These are phyloP conservation scores for Sporothrix globosa DNA, from an alignment of 2,329 filamentous ascomycete genomes.

Conservation along the genomic window DNA sequence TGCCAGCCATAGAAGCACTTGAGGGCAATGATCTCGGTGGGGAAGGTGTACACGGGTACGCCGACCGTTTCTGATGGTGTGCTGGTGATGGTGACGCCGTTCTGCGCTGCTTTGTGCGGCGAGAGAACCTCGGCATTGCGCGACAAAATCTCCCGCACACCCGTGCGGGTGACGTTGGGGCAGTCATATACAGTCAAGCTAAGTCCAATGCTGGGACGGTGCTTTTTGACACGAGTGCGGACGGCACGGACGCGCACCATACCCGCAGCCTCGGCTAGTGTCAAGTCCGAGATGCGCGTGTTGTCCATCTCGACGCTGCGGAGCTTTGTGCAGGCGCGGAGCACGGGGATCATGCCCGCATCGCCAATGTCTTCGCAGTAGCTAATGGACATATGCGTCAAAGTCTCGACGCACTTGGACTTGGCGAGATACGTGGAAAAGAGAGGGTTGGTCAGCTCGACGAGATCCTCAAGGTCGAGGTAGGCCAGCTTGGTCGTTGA, in stretches of 20 bases:
- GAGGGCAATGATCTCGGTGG: constrained; percentile 77
- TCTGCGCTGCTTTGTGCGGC: constrained; percentile 40
- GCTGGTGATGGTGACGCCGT: background rate
- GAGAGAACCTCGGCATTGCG: constrained; percentile 76
- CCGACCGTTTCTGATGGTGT: constrained; percentile 39
- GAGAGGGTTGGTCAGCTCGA: constrained; percentile 72
- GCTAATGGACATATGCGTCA: constrained; percentile 84
- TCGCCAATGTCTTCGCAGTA: constrained; percentile 89
- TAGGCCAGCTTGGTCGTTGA: constrained; percentile 79
- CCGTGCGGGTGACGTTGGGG: constrained; percentile 88
- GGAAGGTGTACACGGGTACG: constrained; percentile 55
- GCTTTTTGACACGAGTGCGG: constrained; percentile 45
- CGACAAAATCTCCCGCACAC: constrained; percentile 81
- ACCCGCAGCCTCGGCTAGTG: constrained; percentile 80
- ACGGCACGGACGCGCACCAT: constrained; percentile 69
- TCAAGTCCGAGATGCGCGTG: constrained; percentile 83
- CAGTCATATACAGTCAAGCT: constrained; percentile 88
- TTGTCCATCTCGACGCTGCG: constrained; percentile 86
- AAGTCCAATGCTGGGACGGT: constrained; percentile 63
- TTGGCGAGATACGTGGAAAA: constrained; percentile 73
- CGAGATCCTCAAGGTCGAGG: constrained; percentile 85
- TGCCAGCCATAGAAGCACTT: constrained; percentile 97
- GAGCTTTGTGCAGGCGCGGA: constrained; percentile 73
- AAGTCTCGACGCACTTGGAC: constrained; percentile 69
- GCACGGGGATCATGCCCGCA: constrained; percentile 76